Evolutionary conservation across 2,329 filamentous ascomycete genomes (phyloP).

Genomic region (Calonectria fujianensis): DNA sequence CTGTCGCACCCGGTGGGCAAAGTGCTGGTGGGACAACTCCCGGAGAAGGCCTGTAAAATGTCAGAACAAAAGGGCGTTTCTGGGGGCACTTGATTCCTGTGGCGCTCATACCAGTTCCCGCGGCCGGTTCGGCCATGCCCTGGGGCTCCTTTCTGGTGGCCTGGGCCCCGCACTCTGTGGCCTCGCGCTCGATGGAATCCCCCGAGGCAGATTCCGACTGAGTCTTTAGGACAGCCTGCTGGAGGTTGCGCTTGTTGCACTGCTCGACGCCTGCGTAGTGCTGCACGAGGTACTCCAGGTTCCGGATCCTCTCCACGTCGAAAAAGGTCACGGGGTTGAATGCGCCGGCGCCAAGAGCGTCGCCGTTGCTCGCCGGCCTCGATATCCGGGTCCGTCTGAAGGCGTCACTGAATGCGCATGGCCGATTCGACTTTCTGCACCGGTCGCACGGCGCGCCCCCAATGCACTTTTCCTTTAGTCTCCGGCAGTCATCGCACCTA

Average conservation of each 20-base stretch:
- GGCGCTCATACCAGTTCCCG: constrained; percentile 6
- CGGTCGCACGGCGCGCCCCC: constrained; percentile 72
- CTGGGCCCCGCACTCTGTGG: background rate
- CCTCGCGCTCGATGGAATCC: background rate
- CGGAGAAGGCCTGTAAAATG: constrained; percentile 6
- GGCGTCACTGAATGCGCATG: constrained; percentile 30
- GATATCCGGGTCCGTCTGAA: constrained; percentile 7
- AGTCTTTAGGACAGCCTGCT: background rate
- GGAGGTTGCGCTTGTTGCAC: constrained; percentile 13
- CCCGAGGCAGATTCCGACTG: constrained; percentile 8
- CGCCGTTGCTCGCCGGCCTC: background rate
- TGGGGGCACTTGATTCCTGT: background rate
- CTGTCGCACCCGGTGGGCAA: constrained; percentile 16
- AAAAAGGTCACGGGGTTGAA: constrained; percentile 26
- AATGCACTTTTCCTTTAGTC: constrained; percentile 74
- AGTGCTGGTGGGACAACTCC: constrained; percentile 15
- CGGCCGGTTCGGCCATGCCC: background rate
- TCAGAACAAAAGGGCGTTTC: background rate
- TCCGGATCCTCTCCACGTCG: constrained; percentile 21
- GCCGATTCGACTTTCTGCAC: constrained; percentile 68
- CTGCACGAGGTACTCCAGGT: constrained; percentile 16
- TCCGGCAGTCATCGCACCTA: constrained; percentile 72
- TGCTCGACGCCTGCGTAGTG: constrained; percentile 2
- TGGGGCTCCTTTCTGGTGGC: background rate
- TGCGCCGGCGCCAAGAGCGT: background rate